Conservation (phyloP, 2,329 filamentous ascomycete genomes). For the Stemphylium lycopersici region DNA sequence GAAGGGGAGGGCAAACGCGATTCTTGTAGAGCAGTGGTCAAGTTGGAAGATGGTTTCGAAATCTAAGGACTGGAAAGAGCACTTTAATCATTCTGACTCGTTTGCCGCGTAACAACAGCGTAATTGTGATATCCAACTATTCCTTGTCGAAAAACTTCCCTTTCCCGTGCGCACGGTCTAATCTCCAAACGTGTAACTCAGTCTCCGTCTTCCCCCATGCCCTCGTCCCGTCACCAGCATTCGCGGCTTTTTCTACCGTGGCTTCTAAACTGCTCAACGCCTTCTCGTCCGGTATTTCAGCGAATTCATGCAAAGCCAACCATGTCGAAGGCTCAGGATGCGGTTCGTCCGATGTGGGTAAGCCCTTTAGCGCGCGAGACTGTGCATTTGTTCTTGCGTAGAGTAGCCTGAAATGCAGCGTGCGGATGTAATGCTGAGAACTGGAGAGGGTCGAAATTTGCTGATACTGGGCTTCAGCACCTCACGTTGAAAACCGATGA, state of each 20-base stretch:
- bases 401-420: slow-evolving; percentile 29
- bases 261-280: slow-evolving; percentile 16
- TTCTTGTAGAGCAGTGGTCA: not conserved
- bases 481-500: too few species aligned
- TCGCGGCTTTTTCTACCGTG: not conserved
- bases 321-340: slow-evolving; percentile 33
- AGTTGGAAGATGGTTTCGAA: not conserved
- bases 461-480: not conserved
- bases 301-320: slow-evolving; percentile 39
- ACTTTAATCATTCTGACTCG: too few species aligned
- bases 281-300: slow-evolving; percentile 9
- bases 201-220: not conserved
- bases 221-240: not conserved
- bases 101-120: too few species aligned
- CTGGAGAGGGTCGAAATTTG: slow-evolving; percentile 22
- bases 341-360: slow-evolving; percentile 31
- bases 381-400: slow-evolving; percentile 41
- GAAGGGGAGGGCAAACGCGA: too few species aligned
- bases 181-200: slow-evolving; percentile 5
- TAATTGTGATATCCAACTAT: not conserved
- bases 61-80: not conserved
- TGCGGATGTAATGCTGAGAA: slow-evolving; percentile 28
- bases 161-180: slow-evolving; percentile 3
- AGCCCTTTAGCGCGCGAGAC: slow-evolving; percentile 35
- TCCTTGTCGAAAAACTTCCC: slow-evolving; percentile 10